Conservation (phyloP, 2,329 filamentous ascomycete genomes). For the Byssochlamys sp. region DNA sequence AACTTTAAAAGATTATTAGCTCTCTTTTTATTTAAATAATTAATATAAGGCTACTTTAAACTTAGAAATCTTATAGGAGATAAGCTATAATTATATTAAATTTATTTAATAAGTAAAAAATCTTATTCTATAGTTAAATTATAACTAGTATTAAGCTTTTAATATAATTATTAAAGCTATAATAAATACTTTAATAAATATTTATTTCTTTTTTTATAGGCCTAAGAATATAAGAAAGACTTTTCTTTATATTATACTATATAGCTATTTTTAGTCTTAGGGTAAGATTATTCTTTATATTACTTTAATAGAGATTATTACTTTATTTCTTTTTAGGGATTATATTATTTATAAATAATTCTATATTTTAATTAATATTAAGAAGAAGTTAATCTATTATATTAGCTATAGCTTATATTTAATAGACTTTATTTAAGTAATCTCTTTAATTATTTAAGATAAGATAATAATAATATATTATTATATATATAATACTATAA, state of each 20-base stretch:
- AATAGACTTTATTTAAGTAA: neutral
- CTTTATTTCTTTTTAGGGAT: neutral
- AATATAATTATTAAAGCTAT: too few relatives aligned
- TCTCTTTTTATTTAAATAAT: too few relatives aligned
- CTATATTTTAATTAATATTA: neutral
- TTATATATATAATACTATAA: neutral
- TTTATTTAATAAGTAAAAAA: too few relatives aligned
- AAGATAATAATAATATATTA: neutral
- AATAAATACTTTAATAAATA: neutral
- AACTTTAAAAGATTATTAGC: too few relatives aligned
- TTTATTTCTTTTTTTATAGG: neutral
- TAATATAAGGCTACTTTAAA: too few relatives aligned
- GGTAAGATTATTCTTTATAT: neutral
- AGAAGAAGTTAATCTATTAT: neutral
- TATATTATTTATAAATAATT: neutral
- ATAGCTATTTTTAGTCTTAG: neutral
- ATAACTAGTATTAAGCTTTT: too few relatives aligned
- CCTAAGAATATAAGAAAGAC: neutral
- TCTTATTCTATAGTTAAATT: too few relatives aligned
- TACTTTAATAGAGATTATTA: neutral
- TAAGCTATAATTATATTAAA: neutral
- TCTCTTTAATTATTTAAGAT: neutral
- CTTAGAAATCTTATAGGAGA: too few relatives aligned
- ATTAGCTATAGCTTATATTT: neutral
- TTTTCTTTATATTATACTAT: neutral